Evolutionary conservation across 371 early-diverging fungal genomes (phyloP).

Genomic region (Mucor irregularis): DNA sequence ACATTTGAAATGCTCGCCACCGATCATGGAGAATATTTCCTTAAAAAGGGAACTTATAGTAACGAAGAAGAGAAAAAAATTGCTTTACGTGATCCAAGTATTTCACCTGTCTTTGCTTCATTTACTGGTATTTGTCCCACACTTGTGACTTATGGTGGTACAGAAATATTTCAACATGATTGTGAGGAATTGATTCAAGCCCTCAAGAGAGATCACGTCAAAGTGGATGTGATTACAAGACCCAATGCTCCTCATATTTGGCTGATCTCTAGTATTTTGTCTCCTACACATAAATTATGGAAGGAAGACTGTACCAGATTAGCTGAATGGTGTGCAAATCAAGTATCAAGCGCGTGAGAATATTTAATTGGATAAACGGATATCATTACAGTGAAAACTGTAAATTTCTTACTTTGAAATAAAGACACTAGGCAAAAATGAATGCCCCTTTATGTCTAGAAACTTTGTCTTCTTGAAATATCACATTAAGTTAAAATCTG

Average conservation of each 20-base stretch:
- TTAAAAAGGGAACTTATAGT: not conserved
- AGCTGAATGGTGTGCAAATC: constrained; percentile 23
- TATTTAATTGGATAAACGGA: too few relatives aligned
- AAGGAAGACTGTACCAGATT: constrained; percentile 12
- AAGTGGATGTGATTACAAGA: constrained; percentile 28
- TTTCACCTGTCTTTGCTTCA: constrained; percentile 25
- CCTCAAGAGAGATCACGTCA: constrained; percentile 23
- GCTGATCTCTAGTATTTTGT: constrained; percentile 18
- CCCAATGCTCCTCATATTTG: constrained; percentile 31
- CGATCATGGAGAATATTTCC: not conserved
- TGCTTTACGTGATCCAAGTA: constrained; percentile 18
- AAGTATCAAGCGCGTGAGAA: not conserved
- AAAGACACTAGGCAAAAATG: too few relatives aligned
- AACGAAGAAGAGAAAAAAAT: constrained; percentile 1
- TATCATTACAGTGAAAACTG: too few relatives aligned
- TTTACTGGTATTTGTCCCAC: constrained; percentile 30
- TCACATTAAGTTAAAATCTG: too few relatives aligned
- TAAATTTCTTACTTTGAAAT: too few relatives aligned
- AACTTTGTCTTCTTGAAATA: too few relatives aligned
- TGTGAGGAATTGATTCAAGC: constrained; percentile 18
- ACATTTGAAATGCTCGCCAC: not conserved
- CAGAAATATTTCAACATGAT: constrained; percentile 34
- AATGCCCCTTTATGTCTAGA: too few relatives aligned
- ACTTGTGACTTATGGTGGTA: constrained; percentile 28
- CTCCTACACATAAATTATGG: constrained; percentile 18